Base-by-base conservation (phyloP, 768 basidiomycete genomes). In the Asterophora lycoperdoides region DNA sequence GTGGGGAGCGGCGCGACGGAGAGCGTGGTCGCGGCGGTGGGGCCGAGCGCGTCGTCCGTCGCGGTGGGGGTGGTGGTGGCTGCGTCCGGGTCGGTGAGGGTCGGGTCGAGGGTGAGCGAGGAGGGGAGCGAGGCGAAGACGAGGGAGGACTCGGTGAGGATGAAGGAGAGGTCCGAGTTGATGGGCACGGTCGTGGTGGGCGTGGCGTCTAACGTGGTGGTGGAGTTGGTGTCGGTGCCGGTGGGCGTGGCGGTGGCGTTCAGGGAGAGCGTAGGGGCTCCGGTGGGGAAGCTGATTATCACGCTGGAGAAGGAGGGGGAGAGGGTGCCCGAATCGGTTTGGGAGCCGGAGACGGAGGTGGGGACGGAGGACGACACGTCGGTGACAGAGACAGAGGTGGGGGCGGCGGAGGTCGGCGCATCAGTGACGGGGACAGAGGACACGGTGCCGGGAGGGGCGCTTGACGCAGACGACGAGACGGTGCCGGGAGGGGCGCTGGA, bases 1-100 rank as follows among this genome's bases (percentile, higher is more conserved):
- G 72, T 64, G 0, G 89, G 88, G 10, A 89, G 69, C 0, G 79
- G 52, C 0, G 68, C 65, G 29, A 50, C 54, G 17, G 50, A 49
- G n/a, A 65, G 46, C 0, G 62, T 59, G 8, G 67, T 61, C 1
- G 65, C 54, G 4, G 62, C 52, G 1, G 61, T 52, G 0, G 59
- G 18, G 26, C 32, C 52, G 23, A 23, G 23, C 3, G 56, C 52
- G 3, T 59, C 28, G 40, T 52, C 39, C 5, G 68, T 18, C 0
- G 71, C 68, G 4, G 72, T 72, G 1, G 73, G 68, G 0, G 71
- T 69, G 4, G 72, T 72, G 1, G 73, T 68, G 2, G 68, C 64
- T 44, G 64, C 60, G 49, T 78, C 77, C 2, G 78, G 75, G 52
- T 78, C 62, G 2, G 74, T 74, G 5, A 74, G 52, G 4, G 72